phyloP scores from a whole-genome alignment of 495 filamentous ascomycete species.

The Penicillium paxilli region DNA sequence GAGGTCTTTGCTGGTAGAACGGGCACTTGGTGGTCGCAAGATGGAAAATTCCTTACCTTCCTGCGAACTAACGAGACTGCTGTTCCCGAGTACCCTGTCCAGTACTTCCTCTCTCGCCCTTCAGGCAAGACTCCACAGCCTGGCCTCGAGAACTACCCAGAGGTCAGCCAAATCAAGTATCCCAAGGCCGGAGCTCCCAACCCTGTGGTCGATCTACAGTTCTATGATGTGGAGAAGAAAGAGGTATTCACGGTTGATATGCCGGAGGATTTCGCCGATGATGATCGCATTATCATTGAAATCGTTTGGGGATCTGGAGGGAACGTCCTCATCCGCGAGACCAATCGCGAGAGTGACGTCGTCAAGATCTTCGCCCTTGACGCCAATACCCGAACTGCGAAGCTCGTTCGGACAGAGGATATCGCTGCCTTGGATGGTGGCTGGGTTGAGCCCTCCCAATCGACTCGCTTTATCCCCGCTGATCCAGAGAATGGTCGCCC shows the following conservation, averaged over 20 bases:
- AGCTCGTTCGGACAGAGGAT: constrained; percentile 74
- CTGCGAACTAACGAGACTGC: constrained; percentile 87
- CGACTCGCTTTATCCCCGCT: constrained; percentile 83
- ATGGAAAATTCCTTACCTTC: constrained; percentile 86
- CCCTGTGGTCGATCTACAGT: constrained; percentile 80
- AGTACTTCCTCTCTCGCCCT: constrained; percentile 88
- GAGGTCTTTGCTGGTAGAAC: constrained; percentile 82
- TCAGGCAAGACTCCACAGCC: constrained; percentile 69
- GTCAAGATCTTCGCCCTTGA: constrained; percentile 85
- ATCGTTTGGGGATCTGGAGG: constrained; percentile 82
- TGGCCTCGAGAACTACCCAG: constrained; percentile 87
- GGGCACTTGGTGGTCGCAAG: constrained; percentile 91
- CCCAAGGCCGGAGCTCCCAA: constrained; percentile 95
- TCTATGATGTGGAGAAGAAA: constrained; percentile 81
- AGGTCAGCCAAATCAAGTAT: constrained; percentile 91
- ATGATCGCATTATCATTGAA: constrained; percentile 89
- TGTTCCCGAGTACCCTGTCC: constrained; percentile 90
- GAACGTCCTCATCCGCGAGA: constrained; percentile 83
- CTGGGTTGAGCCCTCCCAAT: constrained; percentile 94
- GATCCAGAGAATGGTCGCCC: constrained; percentile 74
- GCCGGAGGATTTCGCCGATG: constrained; percentile 72
- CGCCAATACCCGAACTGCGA: constrained; percentile 70
- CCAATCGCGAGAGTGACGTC: constrained; percentile 91
- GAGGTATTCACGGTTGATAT: constrained; percentile 80
- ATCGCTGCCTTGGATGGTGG: constrained; percentile 84